Conservation (phyloP, 208 protist species). For the Trypanosoma cruzi region DNA sequence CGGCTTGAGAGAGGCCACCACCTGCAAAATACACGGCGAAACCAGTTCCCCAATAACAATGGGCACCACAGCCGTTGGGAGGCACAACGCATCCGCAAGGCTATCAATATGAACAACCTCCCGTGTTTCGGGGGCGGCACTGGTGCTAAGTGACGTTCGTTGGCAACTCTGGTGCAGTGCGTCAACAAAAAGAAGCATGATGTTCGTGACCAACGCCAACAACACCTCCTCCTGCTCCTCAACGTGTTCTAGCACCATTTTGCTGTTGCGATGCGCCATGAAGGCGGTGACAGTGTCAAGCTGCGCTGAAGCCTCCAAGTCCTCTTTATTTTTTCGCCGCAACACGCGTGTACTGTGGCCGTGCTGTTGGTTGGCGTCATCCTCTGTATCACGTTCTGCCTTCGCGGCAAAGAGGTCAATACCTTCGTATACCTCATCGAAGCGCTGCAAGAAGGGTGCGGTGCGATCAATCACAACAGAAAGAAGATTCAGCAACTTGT, state of each 20-base stretch:
- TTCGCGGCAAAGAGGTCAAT: conserved; percentile 75
- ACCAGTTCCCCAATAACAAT: conserved; percentile 75
- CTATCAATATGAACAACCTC: conserved; percentile 73
- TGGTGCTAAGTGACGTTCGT: conserved; percentile 29
- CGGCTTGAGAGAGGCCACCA: conserved; percentile 44
- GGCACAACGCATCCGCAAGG: conserved; percentile 79
- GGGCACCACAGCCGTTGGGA: conserved; percentile 65
- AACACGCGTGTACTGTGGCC: conserved; percentile 23
- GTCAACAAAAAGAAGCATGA: conserved; percentile 78
- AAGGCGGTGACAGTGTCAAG: conserved; percentile 58
- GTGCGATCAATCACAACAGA: conserved; percentile 81
- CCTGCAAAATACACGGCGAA: conserved; percentile 65
- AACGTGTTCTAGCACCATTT: conserved; percentile 67
- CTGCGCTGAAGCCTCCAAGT: conserved; percentile 11
- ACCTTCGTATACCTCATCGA: conserved; percentile 70
- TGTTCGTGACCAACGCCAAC: conserved; percentile 61
- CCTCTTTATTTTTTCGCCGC: conserved; percentile 14
- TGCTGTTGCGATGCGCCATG: conserved; percentile 59
- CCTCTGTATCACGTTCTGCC: conserved; percentile 36
- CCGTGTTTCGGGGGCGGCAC: conserved; percentile 28
- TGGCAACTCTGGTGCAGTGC: conserved; percentile 67
- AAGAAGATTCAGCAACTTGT: conserved; percentile 85
- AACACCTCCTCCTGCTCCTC: conserved; percentile 75
- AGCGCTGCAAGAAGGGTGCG: conserved; percentile 67
- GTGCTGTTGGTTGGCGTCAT: conserved; percentile 18